Base-by-base conservation (phyloP, 495 filamentous ascomycete species). In the Aeminium ludgeri region DNA sequence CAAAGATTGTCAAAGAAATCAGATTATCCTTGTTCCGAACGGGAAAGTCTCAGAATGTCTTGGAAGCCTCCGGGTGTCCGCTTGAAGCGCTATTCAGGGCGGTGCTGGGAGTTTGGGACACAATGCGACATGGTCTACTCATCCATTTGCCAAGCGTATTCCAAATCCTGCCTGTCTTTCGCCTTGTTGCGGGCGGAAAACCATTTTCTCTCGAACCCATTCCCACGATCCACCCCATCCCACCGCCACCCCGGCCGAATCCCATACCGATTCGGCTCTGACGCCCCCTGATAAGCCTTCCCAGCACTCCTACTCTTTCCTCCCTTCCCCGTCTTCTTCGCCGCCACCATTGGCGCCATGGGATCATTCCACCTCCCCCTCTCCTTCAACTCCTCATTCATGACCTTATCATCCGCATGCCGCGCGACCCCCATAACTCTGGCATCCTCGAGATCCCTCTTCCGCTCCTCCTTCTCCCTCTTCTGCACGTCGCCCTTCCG, bases 141-240 rank as follows among this genome's bases (percentile, higher is more conserved):
- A 64, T 95, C 86, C 77, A 86, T 86, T 70, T 92, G 83, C 89
- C 87, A 96, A 38, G 78, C 69, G 61, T 94, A 94, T 54, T 92
- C 82, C 60, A 95, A 55, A 29, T 79, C 72, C 57, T 78, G 77
- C 45, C 75, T 66, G 56, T 80, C 74, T 55, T 70, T 70, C 59
- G 68, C 73, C 55, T 70, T 61, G 61, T 93, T 92, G 57, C 81
- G 64, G 20, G 84, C 81, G 55, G 78, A 76, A 64, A 96, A 96
- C 68, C 83, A 80, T 60, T 95, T 83, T 60, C 73, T 82, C 66
- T 97, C 89, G 55, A 93, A 96, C 31, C 87, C 86, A 67, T 82
- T 97, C 16, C 79, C 68, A 49, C 89, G 67, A 71, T 97, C 91
- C 30, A 97, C 91, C 11, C 91, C 91, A 73, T 99, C 89, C 89